phyloP scores from a whole-genome alignment of 306 rosid species.

The Carpinus viminea region DNA sequence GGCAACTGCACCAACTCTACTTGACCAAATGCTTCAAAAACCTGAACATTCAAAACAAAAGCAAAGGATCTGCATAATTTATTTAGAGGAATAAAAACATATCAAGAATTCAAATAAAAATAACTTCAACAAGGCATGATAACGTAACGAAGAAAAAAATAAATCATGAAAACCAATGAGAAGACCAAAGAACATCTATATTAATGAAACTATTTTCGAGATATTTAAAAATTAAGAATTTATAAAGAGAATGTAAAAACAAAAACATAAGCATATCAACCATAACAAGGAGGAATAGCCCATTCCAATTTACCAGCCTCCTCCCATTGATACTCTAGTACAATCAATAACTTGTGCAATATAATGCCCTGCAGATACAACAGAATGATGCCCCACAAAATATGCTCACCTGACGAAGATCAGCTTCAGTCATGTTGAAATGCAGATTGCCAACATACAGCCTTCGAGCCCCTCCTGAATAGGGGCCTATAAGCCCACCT shows the following conservation, averaged over 20 bases:
- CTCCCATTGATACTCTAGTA: slow-evolving; percentile 15
- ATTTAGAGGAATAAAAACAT: slow-evolving; percentile 3
- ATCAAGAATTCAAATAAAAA: neutral
- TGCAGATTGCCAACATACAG: slow-evolving; percentile 95
- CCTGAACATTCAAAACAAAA: slow-evolving; percentile 44
- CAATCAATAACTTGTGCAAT: slow-evolving; percentile 21
- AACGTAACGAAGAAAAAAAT: neutral
- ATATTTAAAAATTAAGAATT: neutral
- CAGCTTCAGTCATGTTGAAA: slow-evolving; percentile 80
- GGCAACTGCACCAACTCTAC: slow-evolving; percentile 97
- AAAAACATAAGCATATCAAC: slow-evolving; percentile 5
- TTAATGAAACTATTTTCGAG: neutral
- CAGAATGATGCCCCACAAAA: slow-evolving; percentile 11
- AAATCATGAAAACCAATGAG: neutral
- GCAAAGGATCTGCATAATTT: slow-evolving; percentile 21
- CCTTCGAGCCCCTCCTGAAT: slow-evolving; percentile 94
- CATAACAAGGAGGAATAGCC: slow-evolving; percentile 1
- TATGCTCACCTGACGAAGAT: slow-evolving; percentile 72
- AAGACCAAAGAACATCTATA: neutral
- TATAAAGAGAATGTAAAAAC: neutral
- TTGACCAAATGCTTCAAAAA: slow-evolving; percentile 95
- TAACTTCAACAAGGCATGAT: neutral
- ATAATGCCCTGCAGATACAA: slow-evolving; percentile 18
- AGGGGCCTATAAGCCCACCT: slow-evolving; percentile 72
- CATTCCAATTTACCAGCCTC: slow-evolving; percentile 14